Percentiles rank a stretch among this genome's conserved stretches.
These are phyloP conservation scores for Pseudisothecium myosuroides DNA, from an alignment of 225 moss, liverwort and hornwort genomes.

Conservation along the genomic window DNA sequence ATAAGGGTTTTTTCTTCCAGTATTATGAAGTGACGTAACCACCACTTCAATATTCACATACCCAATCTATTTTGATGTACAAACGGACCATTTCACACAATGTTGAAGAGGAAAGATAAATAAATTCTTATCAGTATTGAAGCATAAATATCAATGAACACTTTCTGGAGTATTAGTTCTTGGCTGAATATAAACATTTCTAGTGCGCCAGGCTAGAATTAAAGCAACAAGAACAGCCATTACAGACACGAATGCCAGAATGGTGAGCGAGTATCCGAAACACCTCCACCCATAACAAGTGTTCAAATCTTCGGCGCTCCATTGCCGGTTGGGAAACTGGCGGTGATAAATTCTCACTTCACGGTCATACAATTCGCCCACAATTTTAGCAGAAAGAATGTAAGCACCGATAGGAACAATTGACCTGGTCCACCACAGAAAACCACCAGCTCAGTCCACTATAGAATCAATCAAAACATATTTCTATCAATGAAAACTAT, in stretches of 20 bases:
- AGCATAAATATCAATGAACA: neutral
- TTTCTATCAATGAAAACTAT: neutral
- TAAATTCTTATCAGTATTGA: neutral
- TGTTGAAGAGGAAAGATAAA: neutral
- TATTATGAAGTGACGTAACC: neutral
- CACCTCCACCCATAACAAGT: slow-evolving; percentile 54
- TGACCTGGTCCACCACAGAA: slow-evolving; percentile 27
- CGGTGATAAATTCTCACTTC: slow-evolving; percentile 37
- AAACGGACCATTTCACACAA: too few relatives aligned
- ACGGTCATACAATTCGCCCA: slow-evolving; percentile 66
- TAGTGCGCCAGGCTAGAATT: slow-evolving; percentile 14
- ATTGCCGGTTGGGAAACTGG: slow-evolving; percentile 2
- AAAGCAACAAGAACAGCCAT: slow-evolving; percentile 18
- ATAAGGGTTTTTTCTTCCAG: neutral
- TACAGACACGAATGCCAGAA: slow-evolving; percentile 49
- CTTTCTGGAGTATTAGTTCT: neutral
- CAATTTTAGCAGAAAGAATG: slow-evolving; percentile 62
- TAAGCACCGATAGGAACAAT: slow-evolving; percentile 67
- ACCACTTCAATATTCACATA: neutral
- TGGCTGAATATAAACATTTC: slow-evolving; percentile 3
- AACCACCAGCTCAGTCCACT: neutral
- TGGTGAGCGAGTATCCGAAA: slow-evolving; percentile 54
- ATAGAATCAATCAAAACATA: too few relatives aligned
- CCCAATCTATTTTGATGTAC: neutral
- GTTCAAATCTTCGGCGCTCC: slow-evolving; percentile 7